These are phyloP conservation scores for Tolypocladium album DNA, from an alignment of 2,329 filamentous ascomycete genomes.

Conservation along the genomic window DNA sequence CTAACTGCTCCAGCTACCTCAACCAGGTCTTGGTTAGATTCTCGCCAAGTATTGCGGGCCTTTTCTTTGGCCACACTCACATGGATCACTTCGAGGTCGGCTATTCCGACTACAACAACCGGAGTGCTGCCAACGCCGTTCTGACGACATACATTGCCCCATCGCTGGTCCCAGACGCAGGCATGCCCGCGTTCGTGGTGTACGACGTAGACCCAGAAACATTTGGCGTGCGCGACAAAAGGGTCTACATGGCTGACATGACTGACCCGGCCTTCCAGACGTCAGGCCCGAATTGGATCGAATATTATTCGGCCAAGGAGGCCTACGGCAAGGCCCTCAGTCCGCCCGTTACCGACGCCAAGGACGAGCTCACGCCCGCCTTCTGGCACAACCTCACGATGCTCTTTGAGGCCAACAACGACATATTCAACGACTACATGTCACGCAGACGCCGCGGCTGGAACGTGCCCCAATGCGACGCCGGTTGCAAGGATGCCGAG, in stretches of 20 bases:
- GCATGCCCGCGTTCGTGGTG: constrained; percentile 45
- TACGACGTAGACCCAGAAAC: constrained; percentile 48
- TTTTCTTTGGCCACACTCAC: constrained; percentile 50
- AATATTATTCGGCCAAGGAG: constrained; percentile 46
- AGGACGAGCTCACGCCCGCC: constrained; percentile 38
- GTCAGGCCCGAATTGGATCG: constrained; percentile 37
- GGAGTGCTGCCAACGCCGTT: constrained; percentile 29
- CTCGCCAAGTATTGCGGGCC: constrained; percentile 38
- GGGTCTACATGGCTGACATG: constrained; percentile 44
- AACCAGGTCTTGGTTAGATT: constrained; percentile 44
- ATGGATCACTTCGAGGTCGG: constrained; percentile 44
- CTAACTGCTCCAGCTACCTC: constrained; percentile 39
- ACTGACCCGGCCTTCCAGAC: constrained; percentile 29
- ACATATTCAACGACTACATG: constrained; percentile 35
- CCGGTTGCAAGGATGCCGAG: constrained; percentile 29
- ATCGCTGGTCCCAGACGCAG: constrained; percentile 42
- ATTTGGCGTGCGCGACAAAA: constrained; percentile 42
- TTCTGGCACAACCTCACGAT: constrained; percentile 50
- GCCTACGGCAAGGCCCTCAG: constrained; percentile 35
- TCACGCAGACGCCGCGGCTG: constrained; percentile 36
- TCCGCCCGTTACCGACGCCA: constrained; percentile 25
- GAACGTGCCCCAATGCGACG: constrained; percentile 27
- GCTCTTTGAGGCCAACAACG: constrained; percentile 31
- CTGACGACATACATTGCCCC: constrained; percentile 43
- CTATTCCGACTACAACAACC: constrained; percentile 36